Evolutionary conservation across 78 protist species (phyloP).

Genomic region (Tieghemostelium lacteum): DNA sequence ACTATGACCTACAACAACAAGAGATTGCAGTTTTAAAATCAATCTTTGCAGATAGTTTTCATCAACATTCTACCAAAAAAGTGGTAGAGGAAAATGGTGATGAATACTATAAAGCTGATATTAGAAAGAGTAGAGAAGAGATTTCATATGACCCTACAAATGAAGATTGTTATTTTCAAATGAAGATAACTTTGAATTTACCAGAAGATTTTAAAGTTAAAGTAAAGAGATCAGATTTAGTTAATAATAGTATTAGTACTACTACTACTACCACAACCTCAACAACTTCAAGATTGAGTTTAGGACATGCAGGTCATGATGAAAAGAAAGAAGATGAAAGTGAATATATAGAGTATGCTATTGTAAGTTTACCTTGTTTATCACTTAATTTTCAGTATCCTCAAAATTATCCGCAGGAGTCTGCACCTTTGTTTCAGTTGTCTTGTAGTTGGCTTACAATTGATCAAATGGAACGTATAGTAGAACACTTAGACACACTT

Average conservation of each 20-base stretch:
- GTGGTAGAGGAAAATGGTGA: not conserved
- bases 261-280: not conserved
- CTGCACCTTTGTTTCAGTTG: too few species aligned
- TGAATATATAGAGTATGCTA: not conserved
- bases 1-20: not conserved
- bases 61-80: not conserved
- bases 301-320: not conserved
- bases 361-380: too few species aligned
- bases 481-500: not conserved
- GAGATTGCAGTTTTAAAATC: slow-evolving; percentile 39
- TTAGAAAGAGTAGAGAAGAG: not conserved
- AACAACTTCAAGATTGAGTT: not conserved
- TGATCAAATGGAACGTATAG: not conserved
- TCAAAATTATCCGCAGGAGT: too few species aligned
- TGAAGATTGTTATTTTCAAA: not conserved
- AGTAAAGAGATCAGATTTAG: not conserved
- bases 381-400: too few species aligned
- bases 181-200: not conserved
- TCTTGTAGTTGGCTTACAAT: not conserved
- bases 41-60: slow-evolving; percentile 22
- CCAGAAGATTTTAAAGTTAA: not conserved
- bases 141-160: not conserved
- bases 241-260: not conserved
- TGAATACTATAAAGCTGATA: not conserved
- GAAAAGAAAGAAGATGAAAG: not conserved